Conservation (phyloP, 768 basidiomycete genomes). For the Tephrocybe rancida region DNA sequence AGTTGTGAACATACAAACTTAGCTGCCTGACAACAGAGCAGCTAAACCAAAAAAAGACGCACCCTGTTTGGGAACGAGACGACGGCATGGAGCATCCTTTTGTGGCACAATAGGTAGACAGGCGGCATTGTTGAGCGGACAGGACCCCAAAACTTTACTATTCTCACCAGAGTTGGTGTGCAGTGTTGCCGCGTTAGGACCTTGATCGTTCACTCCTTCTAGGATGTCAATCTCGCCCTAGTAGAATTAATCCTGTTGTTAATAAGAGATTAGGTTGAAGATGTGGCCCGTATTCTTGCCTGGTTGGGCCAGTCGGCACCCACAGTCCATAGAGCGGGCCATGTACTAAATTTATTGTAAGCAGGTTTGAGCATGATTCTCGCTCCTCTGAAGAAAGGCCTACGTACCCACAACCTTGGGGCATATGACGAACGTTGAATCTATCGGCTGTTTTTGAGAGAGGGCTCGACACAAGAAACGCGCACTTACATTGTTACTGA, state of each 20-base stretch:
- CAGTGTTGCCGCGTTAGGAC: constrained; percentile 38
- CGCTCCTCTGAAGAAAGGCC: constrained; percentile 2
- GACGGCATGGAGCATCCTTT: constrained; percentile 57
- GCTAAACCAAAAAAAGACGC: not conserved
- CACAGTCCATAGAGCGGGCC: constrained; percentile 66
- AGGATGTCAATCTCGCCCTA: constrained; percentile 53
- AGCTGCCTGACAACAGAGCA: not conserved
- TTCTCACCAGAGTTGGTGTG: constrained; percentile 41
- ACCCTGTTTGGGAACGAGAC: constrained; percentile 50
- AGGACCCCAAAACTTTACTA: constrained; percentile 50
- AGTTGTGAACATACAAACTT: not conserved
- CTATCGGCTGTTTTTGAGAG: constrained; percentile 20
- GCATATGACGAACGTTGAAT: constrained; percentile 61
- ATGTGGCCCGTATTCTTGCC: constrained; percentile 21
- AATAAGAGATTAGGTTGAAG: not conserved
- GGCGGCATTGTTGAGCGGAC: constrained; percentile 42
- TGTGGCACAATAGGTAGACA: not conserved
- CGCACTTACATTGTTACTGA: constrained; percentile 52
- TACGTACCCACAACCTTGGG: constrained; percentile 56
- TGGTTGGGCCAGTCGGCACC: constrained; percentile 48
- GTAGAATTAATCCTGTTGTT: too few species aligned
- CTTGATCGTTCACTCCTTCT: constrained; percentile 43
- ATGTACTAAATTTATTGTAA: constrained; percentile 28
- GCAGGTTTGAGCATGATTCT: not conserved
- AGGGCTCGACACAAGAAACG: not conserved